Evolutionary conservation across 257 asterid species (phyloP), one percentile per base, ranked within the genome.

Genomic region (Verbascum thapsus): DNA sequence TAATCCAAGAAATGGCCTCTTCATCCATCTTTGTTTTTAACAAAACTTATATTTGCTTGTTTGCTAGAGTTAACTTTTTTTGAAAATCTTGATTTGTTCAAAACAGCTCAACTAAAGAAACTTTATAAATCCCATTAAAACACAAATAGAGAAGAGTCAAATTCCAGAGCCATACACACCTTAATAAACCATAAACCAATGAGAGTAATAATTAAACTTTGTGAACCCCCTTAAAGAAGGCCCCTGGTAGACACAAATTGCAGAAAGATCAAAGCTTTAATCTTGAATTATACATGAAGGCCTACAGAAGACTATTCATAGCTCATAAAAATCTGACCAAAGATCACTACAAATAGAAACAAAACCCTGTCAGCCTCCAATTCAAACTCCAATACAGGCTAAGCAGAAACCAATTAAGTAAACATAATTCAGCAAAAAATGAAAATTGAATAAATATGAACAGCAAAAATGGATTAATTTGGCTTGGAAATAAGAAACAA

Each of bases 1-100:
- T 83, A 37, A 91, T 76, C 97, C 98, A 91, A 71, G 96, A 91
- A 81, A 53, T 70, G 48, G 70, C 78, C 67, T 88, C 95, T 62
- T 85, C 96, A 41, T 91, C 96, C 96, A 91, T 91, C n/a, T n/a
- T 54, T 19, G 53, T n/a, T n/a, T 58, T 37, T 38, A 62, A 58
- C 20, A 61, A 6, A 10, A n/a, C n/a, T n/a, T n/a, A n/a, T n/a
- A n/a, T n/a, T n/a, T n/a, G n/a, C n/a, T n/a, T n/a, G n/a, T n/a
- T n/a, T n/a, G n/a, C n/a, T n/a, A n/a, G n/a, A n/a, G n/a, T n/a
- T n/a, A n/a, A n/a, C n/a, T n/a, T n/a, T n/a, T n/a, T n/a, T n/a
- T n/a, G n/a, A n/a, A n/a, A n/a, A n/a, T n/a, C n/a, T n/a, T n/a
- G n/a, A n/a, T n/a, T n/a, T n/a, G 50, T 52, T 49, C 41, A 40